phyloP scores from a whole-genome alignment of 768 basidiomycete genomes.

The Lactifluus volemus region DNA sequence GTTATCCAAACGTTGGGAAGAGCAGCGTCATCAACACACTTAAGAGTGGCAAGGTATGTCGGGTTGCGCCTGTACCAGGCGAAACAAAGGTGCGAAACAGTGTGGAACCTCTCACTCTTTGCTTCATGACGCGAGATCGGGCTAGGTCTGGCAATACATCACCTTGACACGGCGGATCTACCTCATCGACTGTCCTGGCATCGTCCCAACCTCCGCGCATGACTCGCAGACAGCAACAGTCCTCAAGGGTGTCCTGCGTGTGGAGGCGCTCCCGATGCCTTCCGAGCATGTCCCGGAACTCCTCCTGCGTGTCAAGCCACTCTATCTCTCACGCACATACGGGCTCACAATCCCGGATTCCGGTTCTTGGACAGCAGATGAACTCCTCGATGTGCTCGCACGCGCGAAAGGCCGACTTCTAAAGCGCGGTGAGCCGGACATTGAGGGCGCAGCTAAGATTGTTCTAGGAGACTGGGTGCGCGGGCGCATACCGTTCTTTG shows the following conservation, averaged over 20 bases:
- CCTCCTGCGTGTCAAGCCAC: conserved; percentile 84
- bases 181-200: conserved; percentile 98
- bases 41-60: conserved; percentile 96
- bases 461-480: conserved; percentile 94
- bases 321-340: conserved; percentile 86
- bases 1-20: conserved; percentile 98
- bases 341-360: conserved; percentile 54
- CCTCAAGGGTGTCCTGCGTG: conserved; percentile 92
- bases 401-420: conserved; percentile 86
- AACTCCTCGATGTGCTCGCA: conserved; percentile 77
- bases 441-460: conserved; percentile 90
- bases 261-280: conserved; percentile 88
- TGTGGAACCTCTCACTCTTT: not conserved
- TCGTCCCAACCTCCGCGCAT: conserved; percentile 88
- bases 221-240: conserved; percentile 89
- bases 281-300: conserved; percentile 87
- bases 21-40: conserved; percentile 97
- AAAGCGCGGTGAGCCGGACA: conserved; percentile 91
- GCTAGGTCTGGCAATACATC: conserved; percentile 95
- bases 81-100: conserved; percentile 67
- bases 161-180: conserved; percentile 93
- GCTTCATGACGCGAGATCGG: not conserved
- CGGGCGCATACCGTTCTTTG: conserved; percentile 95
- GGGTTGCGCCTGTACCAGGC: conserved; percentile 92
- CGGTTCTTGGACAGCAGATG: conserved; percentile 60